Evolutionary conservation across 2,329 filamentous ascomycete genomes (phyloP).

Genomic region (Alternaria metachromatica): DNA sequence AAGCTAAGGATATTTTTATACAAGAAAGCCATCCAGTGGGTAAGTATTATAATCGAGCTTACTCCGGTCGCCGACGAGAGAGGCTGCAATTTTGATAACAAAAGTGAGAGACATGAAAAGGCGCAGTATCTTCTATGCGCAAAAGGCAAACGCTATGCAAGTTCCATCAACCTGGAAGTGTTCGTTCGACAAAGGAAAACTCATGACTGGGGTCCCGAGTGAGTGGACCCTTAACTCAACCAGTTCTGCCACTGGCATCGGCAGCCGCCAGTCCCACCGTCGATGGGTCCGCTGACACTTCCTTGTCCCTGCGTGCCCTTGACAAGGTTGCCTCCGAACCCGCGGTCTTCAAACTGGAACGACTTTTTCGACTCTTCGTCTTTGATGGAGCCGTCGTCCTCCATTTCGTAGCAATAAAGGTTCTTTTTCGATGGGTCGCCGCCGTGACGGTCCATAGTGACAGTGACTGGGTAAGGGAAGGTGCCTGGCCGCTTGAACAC

Average conservation of each 20-base stretch:
- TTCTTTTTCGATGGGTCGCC: slow-evolving; percentile 61
- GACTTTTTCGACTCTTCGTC: slow-evolving; percentile 48
- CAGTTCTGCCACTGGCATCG: slow-evolving; percentile 67
- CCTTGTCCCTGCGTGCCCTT: slow-evolving; percentile 57
- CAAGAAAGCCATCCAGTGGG: slow-evolving; percentile 7
- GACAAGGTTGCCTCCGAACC: slow-evolving; percentile 58
- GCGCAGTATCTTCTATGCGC: slow-evolving; percentile 6
- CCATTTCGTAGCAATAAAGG: slow-evolving; percentile 66
- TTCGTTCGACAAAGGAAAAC: slow-evolving; percentile 13
- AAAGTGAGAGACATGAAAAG: not conserved
- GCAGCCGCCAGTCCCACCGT: slow-evolving; percentile 67
- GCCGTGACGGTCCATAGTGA: slow-evolving; percentile 67
- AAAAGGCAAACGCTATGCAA: slow-evolving; percentile 25
- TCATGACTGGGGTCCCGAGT: not conserved
- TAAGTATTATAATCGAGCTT: slow-evolving; percentile 4
- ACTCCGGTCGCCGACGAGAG: slow-evolving; percentile 11
- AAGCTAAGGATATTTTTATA: slow-evolving; percentile 1
- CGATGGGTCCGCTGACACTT: slow-evolving; percentile 55
- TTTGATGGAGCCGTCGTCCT: slow-evolving; percentile 55
- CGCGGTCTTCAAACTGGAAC: slow-evolving; percentile 61
- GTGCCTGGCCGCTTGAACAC: slow-evolving; percentile 61
- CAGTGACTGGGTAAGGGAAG: slow-evolving; percentile 67
- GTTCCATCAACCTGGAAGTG: slow-evolving; percentile 18
- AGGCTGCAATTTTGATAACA: not conserved
- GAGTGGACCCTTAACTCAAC: slow-evolving; percentile 26